These are phyloP conservation scores for Globisporangium polare DNA, from an alignment of 352 stramenopile species.

Conservation along the genomic window DNA sequence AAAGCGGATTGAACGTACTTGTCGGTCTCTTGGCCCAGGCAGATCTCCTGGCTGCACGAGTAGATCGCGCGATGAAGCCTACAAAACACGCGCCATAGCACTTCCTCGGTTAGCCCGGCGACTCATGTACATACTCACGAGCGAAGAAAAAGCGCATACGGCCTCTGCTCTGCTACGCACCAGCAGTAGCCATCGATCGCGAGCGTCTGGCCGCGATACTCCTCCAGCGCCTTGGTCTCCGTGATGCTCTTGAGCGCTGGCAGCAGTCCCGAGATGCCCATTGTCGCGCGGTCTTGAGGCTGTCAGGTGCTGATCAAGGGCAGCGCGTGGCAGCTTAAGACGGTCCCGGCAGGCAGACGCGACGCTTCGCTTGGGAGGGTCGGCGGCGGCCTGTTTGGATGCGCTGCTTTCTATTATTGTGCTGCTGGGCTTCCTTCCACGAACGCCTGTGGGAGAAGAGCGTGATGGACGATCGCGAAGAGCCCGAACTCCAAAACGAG, in stretches of 20 bases:
- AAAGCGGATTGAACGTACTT: conserved; percentile 34
- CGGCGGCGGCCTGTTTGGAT: not conserved
- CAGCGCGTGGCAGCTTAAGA: no score
- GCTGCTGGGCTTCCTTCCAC: not conserved
- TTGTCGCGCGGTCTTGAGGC: conserved; percentile 7
- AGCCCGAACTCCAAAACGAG: conserved; percentile 18
- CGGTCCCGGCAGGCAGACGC: not conserved
- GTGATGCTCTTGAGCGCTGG: conserved; percentile 79
- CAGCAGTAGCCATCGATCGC: conserved; percentile 84
- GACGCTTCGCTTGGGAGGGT: not conserved
- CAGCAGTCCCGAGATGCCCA: conserved; percentile 58
- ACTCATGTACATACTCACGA: not conserved
- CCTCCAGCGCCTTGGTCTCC: conserved; percentile 43
- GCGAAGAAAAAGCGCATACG: not conserved
- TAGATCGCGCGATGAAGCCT: conserved; percentile 83
- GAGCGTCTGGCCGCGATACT: conserved; percentile 63
- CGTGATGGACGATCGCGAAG: conserved; percentile 22
- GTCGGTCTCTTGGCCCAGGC: conserved; percentile 60
- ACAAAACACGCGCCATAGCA: not conserved
- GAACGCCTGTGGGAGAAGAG: not conserved
- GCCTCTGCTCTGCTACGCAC: conserved; percentile 22
- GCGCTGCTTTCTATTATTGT: not conserved
- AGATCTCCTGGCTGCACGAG: conserved; percentile 70
- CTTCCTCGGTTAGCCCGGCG: not conserved
- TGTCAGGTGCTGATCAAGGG: not conserved